These are phyloP conservation scores for Sporisorium iseilematis-ciliati DNA, from an alignment of 1,284 basidiomycete genomes.

Conservation along the genomic window DNA sequence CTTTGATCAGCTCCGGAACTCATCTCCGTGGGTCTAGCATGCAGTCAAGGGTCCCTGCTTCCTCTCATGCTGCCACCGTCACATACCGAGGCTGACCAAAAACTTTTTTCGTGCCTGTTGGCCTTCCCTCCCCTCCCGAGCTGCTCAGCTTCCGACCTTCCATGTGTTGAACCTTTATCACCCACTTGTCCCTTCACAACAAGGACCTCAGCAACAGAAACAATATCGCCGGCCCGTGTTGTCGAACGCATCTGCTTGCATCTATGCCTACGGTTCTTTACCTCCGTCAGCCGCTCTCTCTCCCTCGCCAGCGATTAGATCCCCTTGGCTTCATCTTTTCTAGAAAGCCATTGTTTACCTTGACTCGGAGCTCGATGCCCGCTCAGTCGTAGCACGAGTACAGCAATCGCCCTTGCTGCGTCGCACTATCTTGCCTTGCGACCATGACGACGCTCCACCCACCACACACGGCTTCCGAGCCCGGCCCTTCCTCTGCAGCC, in stretches of 20 bases:
- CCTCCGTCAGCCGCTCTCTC: neutral
- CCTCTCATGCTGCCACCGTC: neutral
- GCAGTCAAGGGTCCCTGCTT: neutral
- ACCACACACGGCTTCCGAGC: neutral
- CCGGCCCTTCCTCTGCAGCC: neutral
- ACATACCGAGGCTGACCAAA: neutral
- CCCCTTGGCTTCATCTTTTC: neutral
- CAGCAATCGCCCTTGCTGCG: neutral
- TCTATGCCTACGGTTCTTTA: neutral
- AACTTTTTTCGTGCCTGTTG: neutral
- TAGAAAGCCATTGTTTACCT: neutral
- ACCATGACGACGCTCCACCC: constrained; percentile 13
- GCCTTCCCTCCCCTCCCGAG: neutral
- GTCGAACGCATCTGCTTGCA: neutral
- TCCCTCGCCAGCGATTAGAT: neutral
- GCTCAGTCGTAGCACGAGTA: constrained; percentile 7
- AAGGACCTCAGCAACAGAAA: neutral
- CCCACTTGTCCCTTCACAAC: neutral
- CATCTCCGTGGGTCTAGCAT: constrained; percentile 26
- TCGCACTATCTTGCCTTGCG: neutral
- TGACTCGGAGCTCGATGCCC: constrained; percentile 7
- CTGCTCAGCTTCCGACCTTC: neutral
- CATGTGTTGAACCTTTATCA: neutral
- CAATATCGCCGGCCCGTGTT: constrained; percentile 1
- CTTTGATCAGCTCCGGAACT: constrained; percentile 16